These are phyloP conservation scores for Cyberlindnera meyerae DNA, from an alignment of 805 yeast genomes.

Conservation along the genomic window DNA sequence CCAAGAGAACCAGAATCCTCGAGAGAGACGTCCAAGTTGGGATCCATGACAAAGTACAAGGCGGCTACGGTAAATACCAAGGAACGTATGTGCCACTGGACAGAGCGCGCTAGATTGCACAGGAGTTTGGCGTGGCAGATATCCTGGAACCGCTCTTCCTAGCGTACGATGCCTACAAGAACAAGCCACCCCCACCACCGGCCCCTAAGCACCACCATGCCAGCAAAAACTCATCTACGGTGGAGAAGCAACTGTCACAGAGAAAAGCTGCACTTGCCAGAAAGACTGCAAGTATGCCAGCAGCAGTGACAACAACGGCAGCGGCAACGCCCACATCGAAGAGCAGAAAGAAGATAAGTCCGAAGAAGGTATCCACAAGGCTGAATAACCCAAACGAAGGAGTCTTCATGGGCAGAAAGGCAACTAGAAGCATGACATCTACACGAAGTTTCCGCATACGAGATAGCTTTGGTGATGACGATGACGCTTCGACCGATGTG, in stretches of 20 bases:
- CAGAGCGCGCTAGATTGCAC: slow-evolving; percentile 66
- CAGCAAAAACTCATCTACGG: slow-evolving; percentile 29
- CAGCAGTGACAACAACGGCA: not conserved
- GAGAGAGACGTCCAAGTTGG: slow-evolving; percentile 93
- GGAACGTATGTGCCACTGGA: slow-evolving; percentile 94
- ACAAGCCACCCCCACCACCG: slow-evolving; percentile 51
- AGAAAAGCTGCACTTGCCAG: slow-evolving; percentile 19
- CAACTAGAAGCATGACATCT: not conserved
- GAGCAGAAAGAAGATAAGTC: slow-evolving; percentile 25
- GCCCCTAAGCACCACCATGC: slow-evolving; percentile 68
- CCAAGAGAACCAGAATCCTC: slow-evolving; percentile 84
- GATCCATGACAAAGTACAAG: slow-evolving; percentile 88
- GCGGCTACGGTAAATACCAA: slow-evolving; percentile 95
- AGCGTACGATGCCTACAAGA: slow-evolving; percentile 47
- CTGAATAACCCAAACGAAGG: slow-evolving; percentile 23
- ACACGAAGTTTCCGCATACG: slow-evolving; percentile 2
- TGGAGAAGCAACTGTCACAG: slow-evolving; percentile 12
- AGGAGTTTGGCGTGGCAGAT: slow-evolving; percentile 58
- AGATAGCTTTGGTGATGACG: slow-evolving; percentile 6
- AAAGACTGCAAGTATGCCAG: slow-evolving; percentile 24
- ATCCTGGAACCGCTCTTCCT: slow-evolving; percentile 63
- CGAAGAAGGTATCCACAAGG: slow-evolving; percentile 17
- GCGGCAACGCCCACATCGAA: slow-evolving; percentile 1
- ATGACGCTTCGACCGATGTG: not conserved
- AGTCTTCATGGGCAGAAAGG: slow-evolving; percentile 20